Percentiles rank a stretch among this genome's conserved stretches.
These are phyloP conservation scores for Trifolium dubium DNA, from an alignment of 306 rosid species.

Conservation along the genomic window DNA sequence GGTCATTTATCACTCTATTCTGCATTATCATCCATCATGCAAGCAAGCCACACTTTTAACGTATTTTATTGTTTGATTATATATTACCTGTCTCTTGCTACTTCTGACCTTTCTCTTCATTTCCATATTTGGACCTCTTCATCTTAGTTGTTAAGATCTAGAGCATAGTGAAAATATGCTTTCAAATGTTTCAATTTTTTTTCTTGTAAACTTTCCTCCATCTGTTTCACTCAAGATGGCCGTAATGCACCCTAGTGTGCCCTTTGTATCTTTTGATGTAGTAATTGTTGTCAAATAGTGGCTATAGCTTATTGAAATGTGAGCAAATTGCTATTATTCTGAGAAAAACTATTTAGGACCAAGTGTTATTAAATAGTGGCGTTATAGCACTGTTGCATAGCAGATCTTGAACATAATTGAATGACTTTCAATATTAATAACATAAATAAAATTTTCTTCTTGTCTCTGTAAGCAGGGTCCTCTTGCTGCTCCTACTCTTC, in stretches of 20 bases:
- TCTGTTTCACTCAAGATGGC: conserved; percentile 29
- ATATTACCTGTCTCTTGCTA: conserved; percentile 32
- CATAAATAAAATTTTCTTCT: conserved; percentile 21
- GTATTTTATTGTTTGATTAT: conserved; percentile 19
- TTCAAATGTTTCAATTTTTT: background rate
- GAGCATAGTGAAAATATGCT: background rate
- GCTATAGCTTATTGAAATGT: background rate
- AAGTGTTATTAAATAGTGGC: background rate
- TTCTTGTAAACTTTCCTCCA: conserved; percentile 12
- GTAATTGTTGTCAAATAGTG: background rate
- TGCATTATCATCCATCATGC: conserved; percentile 24
- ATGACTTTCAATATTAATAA: conserved; percentile 23
- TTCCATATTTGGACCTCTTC: background rate
- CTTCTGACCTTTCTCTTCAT: background rate
- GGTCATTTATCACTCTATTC: conserved; percentile 50
- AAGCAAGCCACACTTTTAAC: conserved; percentile 39
- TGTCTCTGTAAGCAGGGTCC: conserved; percentile 73
- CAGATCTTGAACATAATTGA: background rate
- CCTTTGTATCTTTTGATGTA: background rate
- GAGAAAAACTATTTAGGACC: background rate
- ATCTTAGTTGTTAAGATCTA: conserved; percentile 30
- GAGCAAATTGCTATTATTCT: background rate
- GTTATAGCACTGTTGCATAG: background rate
- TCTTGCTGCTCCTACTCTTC: conserved; percentile 91
- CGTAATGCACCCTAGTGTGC: conserved; percentile 9